Conservation (phyloP, 2,329 filamentous ascomycete genomes). For the Pseudogymnoascus destructans region DNA sequence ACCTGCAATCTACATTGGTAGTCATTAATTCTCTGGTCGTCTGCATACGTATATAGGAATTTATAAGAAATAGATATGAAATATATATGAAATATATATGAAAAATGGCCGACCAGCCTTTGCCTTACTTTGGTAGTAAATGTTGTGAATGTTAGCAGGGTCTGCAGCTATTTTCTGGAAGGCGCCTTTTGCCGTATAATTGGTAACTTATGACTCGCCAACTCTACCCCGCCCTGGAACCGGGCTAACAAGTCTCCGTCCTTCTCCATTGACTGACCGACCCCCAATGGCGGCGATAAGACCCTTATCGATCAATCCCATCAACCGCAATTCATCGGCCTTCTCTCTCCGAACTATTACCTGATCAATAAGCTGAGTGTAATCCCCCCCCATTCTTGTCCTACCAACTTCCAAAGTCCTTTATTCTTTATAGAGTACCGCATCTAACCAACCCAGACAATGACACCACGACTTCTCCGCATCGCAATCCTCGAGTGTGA, state of each 20-base stretch:
- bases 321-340: background rate
- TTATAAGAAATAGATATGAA: background rate
- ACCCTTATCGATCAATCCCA: background rate
- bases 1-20: background rate
- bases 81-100: background rate
- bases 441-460: constrained; percentile 9
- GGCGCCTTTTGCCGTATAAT: background rate
- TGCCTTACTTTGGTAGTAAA: background rate
- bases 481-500: constrained; percentile 84
- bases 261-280: background rate
- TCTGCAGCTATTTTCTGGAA: background rate
- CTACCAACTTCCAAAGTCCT: background rate
- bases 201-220: constrained; percentile 6
- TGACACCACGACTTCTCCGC: constrained; percentile 23
- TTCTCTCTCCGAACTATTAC: background rate
- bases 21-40: background rate
- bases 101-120: background rate
- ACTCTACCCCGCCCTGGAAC: background rate
- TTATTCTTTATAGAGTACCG: background rate
- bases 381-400: background rate
- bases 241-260: constrained; percentile 4
- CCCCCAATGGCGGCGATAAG: background rate
- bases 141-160: background rate
- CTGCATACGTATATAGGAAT: too few relatives aligned
- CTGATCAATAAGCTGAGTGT: background rate